Conservation (phyloP, 768 basidiomycete species). For the Auricularia auricula-judae region DNA sequence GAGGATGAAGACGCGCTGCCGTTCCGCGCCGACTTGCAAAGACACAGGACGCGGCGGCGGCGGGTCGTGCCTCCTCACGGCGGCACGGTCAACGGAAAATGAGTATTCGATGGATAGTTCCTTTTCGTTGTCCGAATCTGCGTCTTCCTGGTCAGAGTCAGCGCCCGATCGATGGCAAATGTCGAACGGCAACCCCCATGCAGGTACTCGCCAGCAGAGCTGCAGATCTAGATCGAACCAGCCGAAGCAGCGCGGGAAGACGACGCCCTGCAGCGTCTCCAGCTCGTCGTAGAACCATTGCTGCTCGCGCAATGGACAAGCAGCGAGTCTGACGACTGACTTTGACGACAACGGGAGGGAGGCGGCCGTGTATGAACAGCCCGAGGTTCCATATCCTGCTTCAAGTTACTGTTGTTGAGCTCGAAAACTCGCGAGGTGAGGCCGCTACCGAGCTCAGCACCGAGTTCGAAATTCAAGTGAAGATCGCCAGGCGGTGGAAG, state of each 20-base stretch:
- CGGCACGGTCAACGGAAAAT: no score
- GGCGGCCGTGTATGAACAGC: background rate
- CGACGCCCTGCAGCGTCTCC: background rate
- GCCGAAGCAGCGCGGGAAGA: background rate
- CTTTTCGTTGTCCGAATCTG: no score
- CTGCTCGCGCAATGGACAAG: background rate
- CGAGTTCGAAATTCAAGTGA: background rate
- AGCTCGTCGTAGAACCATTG: background rate
- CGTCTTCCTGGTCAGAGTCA: no score
- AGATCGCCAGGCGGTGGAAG: background rate
- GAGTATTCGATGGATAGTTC: no score
- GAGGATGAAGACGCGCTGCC: no score
- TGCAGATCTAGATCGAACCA: background rate
- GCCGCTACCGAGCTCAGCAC: background rate
- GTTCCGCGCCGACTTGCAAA: no score
- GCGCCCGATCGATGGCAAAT: no score
- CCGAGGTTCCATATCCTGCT: no score
- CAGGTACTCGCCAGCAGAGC: background rate
- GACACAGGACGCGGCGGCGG: no score
- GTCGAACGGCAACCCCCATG: background rate
- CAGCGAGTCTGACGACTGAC: background rate
- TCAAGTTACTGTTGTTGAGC: background rate
- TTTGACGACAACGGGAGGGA: background rate
- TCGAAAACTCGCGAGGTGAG: background rate
- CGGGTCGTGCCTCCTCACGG: no score